phyloP scores from a whole-genome alignment of 2,329 filamentous ascomycete species.

The Salinomyces thailandicus region DNA sequence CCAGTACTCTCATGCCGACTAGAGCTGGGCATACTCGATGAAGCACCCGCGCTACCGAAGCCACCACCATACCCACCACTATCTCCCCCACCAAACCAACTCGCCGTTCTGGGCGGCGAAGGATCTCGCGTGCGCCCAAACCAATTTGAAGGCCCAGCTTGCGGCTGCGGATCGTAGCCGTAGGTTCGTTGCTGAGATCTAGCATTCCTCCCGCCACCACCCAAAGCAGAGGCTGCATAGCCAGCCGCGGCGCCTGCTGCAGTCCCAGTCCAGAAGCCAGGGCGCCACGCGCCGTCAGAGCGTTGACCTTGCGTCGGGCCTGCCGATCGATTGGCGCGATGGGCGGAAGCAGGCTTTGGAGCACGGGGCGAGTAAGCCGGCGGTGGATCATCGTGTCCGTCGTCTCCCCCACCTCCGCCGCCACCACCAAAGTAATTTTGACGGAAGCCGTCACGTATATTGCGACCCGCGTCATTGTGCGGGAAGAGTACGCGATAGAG shows the following conservation, averaged over 20 bases:
- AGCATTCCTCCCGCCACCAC: slow-evolving; percentile 9
- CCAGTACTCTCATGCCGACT: slow-evolving; percentile 26
- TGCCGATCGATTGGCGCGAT: slow-evolving; percentile 7
- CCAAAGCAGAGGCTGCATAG: slow-evolving; percentile 14
- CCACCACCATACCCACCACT: slow-evolving; percentile 11
- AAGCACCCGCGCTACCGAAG: slow-evolving; percentile 5
- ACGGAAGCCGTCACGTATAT: slow-evolving; percentile 25
- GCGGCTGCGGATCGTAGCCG: slow-evolving; percentile 13
- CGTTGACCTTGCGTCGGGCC: slow-evolving; percentile 3
- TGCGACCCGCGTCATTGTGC: slow-evolving; percentile 7
- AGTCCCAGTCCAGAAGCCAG: slow-evolving; percentile 66
- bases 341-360: slow-evolving; percentile 9
- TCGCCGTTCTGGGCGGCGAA: slow-evolving; percentile 1
- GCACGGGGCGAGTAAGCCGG: slow-evolving; percentile 35
- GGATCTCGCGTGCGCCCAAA: slow-evolving; percentile 13
- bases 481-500: slow-evolving; percentile 21
- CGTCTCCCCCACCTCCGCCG: slow-evolving; percentile 33
- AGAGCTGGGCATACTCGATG: slow-evolving; percentile 14
- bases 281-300: slow-evolving; percentile 47
- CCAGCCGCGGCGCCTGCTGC: slow-evolving; percentile 36
- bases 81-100: slow-evolving; percentile 4
- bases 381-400: slow-evolving; percentile 41
- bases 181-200: slow-evolving; percentile 14
- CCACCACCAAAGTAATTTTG: slow-evolving; percentile 28
- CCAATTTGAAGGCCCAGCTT: slow-evolving; percentile 23